A percentile compares a stretch with the other conserved stretches of the same genome.
Evolutionary conservation across 2,329 filamentous ascomycete species (phyloP).

Genomic region (Laburnicola sp.): DNA sequence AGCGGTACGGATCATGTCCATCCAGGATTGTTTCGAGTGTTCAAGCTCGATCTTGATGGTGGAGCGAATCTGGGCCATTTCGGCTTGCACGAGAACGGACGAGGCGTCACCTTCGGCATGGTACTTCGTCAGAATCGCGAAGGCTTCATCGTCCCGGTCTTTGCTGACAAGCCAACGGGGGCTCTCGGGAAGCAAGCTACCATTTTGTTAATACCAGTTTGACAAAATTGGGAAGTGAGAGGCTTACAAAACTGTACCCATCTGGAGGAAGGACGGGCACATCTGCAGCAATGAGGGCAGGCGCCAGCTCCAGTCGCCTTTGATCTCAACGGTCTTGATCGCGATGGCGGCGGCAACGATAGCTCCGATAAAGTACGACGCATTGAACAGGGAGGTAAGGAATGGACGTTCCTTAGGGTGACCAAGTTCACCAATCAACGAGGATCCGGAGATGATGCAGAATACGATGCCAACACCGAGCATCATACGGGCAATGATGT

Average conservation of each 20-base stretch:
- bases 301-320: slow-evolving; percentile 53
- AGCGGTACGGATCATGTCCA: slow-evolving; percentile 55
- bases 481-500: slow-evolving; percentile 61
- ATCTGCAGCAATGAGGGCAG: slow-evolving; percentile 56
- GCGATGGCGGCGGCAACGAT: slow-evolving; percentile 56
- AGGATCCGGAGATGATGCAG: slow-evolving; percentile 61
- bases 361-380: slow-evolving; percentile 59
- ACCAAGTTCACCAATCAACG: slow-evolving; percentile 62
- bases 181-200: slow-evolving; percentile 44
- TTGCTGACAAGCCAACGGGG: slow-evolving; percentile 57
- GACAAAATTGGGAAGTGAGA: not conserved
- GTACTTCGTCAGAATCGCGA: slow-evolving; percentile 44
- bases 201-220: slow-evolving; percentile 4
- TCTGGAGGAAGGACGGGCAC: slow-evolving; percentile 52
- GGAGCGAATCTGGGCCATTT: slow-evolving; percentile 63
- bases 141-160: slow-evolving; percentile 52
- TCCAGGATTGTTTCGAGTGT: slow-evolving; percentile 57
- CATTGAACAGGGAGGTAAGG: slow-evolving; percentile 64
- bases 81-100: slow-evolving; percentile 53
- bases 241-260: slow-evolving; percentile 41
- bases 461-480: slow-evolving; percentile 66
- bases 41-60: slow-evolving; percentile 61
- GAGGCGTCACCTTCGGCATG: slow-evolving; percentile 50
- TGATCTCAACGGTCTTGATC: slow-evolving; percentile 53
- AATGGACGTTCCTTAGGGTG: slow-evolving; percentile 64